Evolutionary conservation across 192 early-diverging fungal species (phyloP), one percentile per base, ranked within the genome.

Genomic region (Spizellomyces sp.): DNA sequence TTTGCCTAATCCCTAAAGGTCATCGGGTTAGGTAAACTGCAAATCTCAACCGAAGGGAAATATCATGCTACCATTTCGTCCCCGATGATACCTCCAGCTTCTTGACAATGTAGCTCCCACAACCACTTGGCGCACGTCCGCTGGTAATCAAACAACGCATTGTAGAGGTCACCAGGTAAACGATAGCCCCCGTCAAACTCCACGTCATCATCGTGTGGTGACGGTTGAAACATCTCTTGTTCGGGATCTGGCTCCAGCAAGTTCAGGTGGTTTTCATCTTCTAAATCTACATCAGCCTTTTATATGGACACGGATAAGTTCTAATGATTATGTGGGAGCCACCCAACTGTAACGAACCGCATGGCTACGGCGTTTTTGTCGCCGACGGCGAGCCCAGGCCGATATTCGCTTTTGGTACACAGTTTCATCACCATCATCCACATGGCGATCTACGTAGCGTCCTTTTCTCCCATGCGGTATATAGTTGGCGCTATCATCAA

Each of bases 31-130:
- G 4, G 0, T 4, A 0, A 54, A 54, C 50, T 54, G 12, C 27
- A 36, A 36, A 36, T 36, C 27, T 3, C 0, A 0, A 36, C 3
- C 27, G 27, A 0, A 36, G 27, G 0, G 27, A 36, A 36, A 36
- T 36, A 36, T 36, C 27, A 36, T 12, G 14, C 50, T 54, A 87
- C 89, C 95, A 98, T 96, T 75, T 96, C 94, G 78, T 97, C 95
- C 22, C 94, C 95, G 22, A 97, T 80, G 22, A 98, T 91, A 0
- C 96, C 96, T 4, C 96, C 96, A 0, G 90, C 88, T 46, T 93
- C 83, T 73, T 96, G 93, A 55, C 81, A 80, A 75, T 96, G 91
- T 54, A 98, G 79, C 64, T 95, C 92, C 87, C 88, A 92, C 45
- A 99, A 78, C 96, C 96, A 99, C 41, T 83, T 80, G 6, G 91